Percentiles rank a stretch among this genome's conserved stretches.
Conservation (phyloP, 495 filamentous ascomycete species). For the Rhizodiscina lignyota region DNA sequence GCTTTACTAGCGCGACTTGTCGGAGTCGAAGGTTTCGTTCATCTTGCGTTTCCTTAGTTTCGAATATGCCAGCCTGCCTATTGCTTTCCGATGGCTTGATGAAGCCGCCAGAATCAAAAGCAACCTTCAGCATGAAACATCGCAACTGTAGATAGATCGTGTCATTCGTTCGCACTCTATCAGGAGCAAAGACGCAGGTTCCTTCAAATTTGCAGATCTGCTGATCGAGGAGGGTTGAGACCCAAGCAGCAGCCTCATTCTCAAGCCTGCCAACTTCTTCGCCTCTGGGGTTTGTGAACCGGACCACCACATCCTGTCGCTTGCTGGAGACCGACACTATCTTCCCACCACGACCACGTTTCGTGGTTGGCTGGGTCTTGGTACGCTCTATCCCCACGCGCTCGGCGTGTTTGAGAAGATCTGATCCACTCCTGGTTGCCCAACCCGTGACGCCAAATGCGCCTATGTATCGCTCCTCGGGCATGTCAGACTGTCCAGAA, state of each 20-base stretch:
- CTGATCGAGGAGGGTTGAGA: slow-evolving; percentile 85
- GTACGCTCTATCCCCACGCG: slow-evolving; percentile 71
- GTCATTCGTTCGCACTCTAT: slow-evolving; percentile 72
- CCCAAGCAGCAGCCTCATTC: slow-evolving; percentile 82
- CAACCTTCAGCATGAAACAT: slow-evolving; percentile 55
- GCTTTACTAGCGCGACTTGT: slow-evolving; percentile 71
- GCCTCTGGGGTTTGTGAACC: slow-evolving; percentile 68
- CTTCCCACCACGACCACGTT: slow-evolving; percentile 30
- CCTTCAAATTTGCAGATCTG: slow-evolving; percentile 79
- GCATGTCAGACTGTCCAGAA: slow-evolving; percentile 22
- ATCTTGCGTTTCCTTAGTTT: slow-evolving; percentile 71
- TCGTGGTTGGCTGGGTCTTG: slow-evolving; percentile 41
- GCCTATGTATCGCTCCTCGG: slow-evolving; percentile 62
- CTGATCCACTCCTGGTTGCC: slow-evolving; percentile 72
- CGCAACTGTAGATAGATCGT: slow-evolving; percentile 78
- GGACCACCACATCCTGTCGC: slow-evolving; percentile 70
- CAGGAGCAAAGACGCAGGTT: slow-evolving; percentile 76
- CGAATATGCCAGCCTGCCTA: slow-evolving; percentile 51
- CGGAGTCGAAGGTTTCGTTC: slow-evolving; percentile 72
- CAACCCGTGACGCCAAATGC: slow-evolving; percentile 84
- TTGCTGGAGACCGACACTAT: slow-evolving; percentile 27
- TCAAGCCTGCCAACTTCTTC: slow-evolving; percentile 80
- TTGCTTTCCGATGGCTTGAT: slow-evolving; percentile 46
- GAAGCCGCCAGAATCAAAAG: slow-evolving; percentile 49
- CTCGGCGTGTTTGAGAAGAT: slow-evolving; percentile 61